These are phyloP conservation scores for Pseudogymnoascus sp. DNA, from an alignment of 2,329 filamentous ascomycete genomes.

Conservation along the genomic window DNA sequence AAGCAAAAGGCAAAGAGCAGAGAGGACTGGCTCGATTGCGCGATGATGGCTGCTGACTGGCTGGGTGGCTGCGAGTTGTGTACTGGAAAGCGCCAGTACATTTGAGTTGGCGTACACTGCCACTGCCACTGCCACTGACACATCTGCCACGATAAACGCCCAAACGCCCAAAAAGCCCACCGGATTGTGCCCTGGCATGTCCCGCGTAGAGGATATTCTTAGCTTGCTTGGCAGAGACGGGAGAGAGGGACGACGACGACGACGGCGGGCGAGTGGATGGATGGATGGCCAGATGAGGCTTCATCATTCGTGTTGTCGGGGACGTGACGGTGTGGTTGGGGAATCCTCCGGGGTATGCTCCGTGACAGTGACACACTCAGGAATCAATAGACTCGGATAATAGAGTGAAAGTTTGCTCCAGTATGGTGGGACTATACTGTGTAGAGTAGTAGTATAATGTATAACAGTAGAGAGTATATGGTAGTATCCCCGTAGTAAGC, in stretches of 20 bases:
- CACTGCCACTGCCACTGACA: background rate
- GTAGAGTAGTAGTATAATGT: background rate
- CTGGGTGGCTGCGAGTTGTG: no score
- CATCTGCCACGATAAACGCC: background rate
- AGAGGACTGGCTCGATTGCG: background rate
- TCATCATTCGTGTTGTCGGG: background rate
- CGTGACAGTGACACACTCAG: background rate
- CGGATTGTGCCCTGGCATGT: background rate
- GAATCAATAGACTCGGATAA: background rate
- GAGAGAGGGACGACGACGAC: background rate
- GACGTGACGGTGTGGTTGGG: no score
- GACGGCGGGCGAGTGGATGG: background rate
- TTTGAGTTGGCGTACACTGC: no score
- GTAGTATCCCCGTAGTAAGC: background rate
- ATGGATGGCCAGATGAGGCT: background rate
- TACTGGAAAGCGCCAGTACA: no score
- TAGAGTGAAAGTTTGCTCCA: background rate
- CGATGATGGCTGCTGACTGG: no score
- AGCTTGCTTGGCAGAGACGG: background rate
- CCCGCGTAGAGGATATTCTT: background rate
- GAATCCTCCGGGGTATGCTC: background rate
- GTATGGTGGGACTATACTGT: background rate
- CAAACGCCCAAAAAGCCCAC: background rate
- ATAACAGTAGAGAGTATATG: no score
- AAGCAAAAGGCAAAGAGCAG: background rate